Base-by-base conservation (phyloP, 805 yeast genomes). In the Monosporozyma yasuniensis region DNA sequence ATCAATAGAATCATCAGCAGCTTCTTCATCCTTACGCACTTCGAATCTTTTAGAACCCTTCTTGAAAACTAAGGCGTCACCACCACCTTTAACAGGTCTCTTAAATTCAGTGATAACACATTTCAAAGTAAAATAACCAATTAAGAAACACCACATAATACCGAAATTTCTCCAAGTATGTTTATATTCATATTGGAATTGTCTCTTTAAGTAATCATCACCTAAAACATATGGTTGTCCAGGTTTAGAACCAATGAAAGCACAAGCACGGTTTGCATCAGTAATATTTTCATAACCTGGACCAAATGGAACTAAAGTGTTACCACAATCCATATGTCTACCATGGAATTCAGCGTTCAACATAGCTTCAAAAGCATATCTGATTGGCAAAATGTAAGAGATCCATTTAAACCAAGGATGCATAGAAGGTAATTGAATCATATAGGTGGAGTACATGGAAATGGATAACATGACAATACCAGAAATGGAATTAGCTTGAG, bases 151-250 rank as follows among this genome's bases (percentile, higher is more conserved):
- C 61, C 80, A 62, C 52, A 77, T 55, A 53, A 83, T 78, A 60
- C 89, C 96, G 49, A 83, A 73, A 63, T 87, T 84, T 71, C 96
- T 80, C 96, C 96, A 87, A 47, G 77, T 74, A 64, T 87, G 87
- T 16, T 65, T 53, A 58, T 74, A 79, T 21, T 61, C 59, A 70
- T 82, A 87, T 45, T 66, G 60, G 66, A 66, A 87, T 8, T 80
- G 64, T 1, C 57, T 55, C 3, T 54, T 53, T 48, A 87, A 56
- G 60, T 83, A 87, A 42, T 64, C 67, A 54, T 80, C 79, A 56
- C 95, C 96, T 27, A 65, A 58, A 37, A 87, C 86, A 41, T 53
- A 54, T 12, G 61, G 50, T 35, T 64, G 60, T 39, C 95, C 93
- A 0, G 80, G 68, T 9, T 59, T 58, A 10, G 90, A 71, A 42